These are phyloP conservation scores for Excoecaria agallocha DNA, from an alignment of 345 rosid species.

Conservation along the genomic window DNA sequence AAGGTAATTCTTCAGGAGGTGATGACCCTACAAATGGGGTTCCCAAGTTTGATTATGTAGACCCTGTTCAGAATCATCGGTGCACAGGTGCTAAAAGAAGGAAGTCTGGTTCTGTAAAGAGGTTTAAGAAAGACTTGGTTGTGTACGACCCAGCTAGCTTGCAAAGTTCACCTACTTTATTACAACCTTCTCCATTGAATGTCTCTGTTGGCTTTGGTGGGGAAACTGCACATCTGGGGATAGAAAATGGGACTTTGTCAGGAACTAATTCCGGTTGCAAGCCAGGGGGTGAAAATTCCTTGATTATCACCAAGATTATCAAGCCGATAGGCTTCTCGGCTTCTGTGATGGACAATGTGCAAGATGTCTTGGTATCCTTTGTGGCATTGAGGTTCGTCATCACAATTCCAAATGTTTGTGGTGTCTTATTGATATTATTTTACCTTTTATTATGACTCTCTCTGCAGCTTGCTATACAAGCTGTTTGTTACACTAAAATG, in stretches of 20 bases:
- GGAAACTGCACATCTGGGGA: constrained; percentile 37
- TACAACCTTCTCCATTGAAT: constrained; percentile 38
- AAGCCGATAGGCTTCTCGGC: constrained; percentile 69
- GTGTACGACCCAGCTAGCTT: constrained; percentile 28
- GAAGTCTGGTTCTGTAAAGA: constrained; percentile 91
- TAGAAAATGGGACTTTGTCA: constrained; percentile 39
- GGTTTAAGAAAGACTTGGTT: constrained; percentile 69
- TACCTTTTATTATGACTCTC: neutral
- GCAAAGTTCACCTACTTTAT: constrained; percentile 31
- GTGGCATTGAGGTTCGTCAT: constrained; percentile 68
- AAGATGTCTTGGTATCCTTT: constrained; percentile 76
- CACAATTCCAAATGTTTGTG: constrained; percentile 2
- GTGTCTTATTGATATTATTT: neutral
- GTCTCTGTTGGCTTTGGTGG: constrained; percentile 43
- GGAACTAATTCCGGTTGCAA: constrained; percentile 37
- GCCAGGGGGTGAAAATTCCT: constrained; percentile 40
- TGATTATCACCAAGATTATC: constrained; percentile 58
- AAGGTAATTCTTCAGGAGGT: constrained; percentile 43
- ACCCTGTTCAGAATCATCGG: constrained; percentile 49
- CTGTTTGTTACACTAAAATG: neutral
- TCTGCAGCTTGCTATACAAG: neutral
- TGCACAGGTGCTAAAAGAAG: constrained; percentile 80
- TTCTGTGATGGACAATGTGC: constrained; percentile 52
- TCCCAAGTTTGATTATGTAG: constrained; percentile 45
- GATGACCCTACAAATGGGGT: constrained; percentile 45